phyloP scores from a whole-genome alignment of 768 basidiomycete species.

The Pilatotrama ljubarskyi region DNA sequence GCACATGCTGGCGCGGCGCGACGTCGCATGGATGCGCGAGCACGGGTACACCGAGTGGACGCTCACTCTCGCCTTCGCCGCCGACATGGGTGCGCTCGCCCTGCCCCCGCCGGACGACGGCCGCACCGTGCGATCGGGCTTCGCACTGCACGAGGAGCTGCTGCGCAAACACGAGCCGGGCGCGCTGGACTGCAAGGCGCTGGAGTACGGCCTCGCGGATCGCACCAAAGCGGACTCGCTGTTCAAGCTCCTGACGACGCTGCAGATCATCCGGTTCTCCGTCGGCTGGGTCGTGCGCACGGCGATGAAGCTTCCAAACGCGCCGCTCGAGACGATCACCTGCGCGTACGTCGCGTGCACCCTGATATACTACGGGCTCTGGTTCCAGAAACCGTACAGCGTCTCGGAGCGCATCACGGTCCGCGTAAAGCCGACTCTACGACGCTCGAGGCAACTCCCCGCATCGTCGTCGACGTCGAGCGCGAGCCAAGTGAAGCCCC shows the following conservation, averaged over 20 bases:
- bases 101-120: background rate
- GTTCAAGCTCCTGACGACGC: slow-evolving; percentile 19
- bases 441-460: background rate
- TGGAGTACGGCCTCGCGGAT: slow-evolving; percentile 19
- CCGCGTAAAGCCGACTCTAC: slow-evolving; percentile 2
- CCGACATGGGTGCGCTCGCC: slow-evolving; percentile 19
- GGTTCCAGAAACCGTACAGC: slow-evolving; percentile 20
- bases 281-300: slow-evolving; percentile 5
- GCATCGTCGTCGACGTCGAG: background rate
- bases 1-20: slow-evolving; percentile 18
- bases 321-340: slow-evolving; percentile 18
- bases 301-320: slow-evolving; percentile 5
- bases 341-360: slow-evolving; percentile 21
- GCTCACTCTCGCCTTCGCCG: slow-evolving; percentile 14
- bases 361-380: slow-evolving; percentile 19
- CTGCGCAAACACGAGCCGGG: slow-evolving; percentile 2
- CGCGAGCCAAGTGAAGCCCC: background rate
- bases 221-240: slow-evolving; percentile 18
- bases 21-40: slow-evolving; percentile 21
- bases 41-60: slow-evolving; percentile 17
- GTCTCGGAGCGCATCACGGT: slow-evolving; percentile 17
- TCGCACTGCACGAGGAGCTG: slow-evolving; percentile 17
- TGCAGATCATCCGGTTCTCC: slow-evolving; percentile 18
- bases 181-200: slow-evolving; percentile 16
- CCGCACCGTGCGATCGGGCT: slow-evolving; percentile 5